Percentiles rank a stretch among this genome's conserved stretches.
Evolutionary conservation across 805 yeast genomes (phyloP).

Genomic region (Nakazawaea sp.): DNA sequence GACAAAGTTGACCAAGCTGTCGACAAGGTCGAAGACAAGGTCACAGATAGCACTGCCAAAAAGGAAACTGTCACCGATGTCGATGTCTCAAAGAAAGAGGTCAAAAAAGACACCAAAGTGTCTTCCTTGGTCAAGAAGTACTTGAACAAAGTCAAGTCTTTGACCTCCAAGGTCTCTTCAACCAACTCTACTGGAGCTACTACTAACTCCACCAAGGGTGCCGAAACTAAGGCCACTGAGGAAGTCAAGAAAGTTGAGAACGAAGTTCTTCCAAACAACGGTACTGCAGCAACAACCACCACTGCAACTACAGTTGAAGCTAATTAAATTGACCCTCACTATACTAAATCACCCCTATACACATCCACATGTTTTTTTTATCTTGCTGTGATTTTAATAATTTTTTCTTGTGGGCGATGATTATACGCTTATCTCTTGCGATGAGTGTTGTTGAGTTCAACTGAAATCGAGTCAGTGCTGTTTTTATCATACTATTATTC

Average conservation of each 20-base stretch:
- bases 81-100: conserved; percentile 1
- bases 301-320: background rate
- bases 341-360: no score
- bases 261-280: background rate
- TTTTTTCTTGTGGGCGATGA: no score
- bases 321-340: no score
- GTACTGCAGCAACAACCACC: background rate
- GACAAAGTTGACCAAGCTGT: conserved; percentile 3
- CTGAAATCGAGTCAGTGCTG: no score
- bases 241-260: background rate
- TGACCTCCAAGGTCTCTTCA: conserved; percentile 12
- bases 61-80: conserved; percentile 2
- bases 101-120: conserved; percentile 3
- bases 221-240: background rate
- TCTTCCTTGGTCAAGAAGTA: conserved; percentile 2
- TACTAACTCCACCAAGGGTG: conserved; percentile 1
- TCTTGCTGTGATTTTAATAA: no score
- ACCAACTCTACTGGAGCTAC: background rate
- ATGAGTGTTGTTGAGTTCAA: no score
- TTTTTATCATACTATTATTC: no score
- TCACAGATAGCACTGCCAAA: conserved; percentile 1
- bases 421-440: no score
- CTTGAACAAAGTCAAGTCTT: conserved; percentile 12
- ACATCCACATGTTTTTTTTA: no score
- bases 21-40: conserved; percentile 1